Percentiles rank a stretch among this genome's conserved stretches.
phyloP scores from a whole-genome alignment of 768 basidiomycete species.

The Solioccasus polychromus region DNA sequence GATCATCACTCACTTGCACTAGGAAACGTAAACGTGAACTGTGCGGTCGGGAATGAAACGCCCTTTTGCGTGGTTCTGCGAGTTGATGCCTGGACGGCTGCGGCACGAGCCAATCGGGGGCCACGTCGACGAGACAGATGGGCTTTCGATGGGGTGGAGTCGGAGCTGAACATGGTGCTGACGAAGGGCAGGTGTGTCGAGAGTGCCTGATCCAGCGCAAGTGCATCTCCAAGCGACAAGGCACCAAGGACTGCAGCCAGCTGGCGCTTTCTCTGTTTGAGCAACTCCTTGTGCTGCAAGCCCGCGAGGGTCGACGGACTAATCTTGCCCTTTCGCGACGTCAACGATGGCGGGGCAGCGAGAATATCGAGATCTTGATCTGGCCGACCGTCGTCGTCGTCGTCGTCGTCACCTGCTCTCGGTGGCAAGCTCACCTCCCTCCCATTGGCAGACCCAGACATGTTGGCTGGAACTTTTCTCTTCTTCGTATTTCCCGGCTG shows the following conservation, averaged over 20 bases:
- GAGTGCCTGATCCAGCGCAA: conserved; percentile 77
- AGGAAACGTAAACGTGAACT: conserved; percentile 60
- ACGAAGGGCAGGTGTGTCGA: conserved; percentile 40
- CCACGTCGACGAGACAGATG: conserved; percentile 55
- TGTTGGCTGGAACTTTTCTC: conserved; percentile 76
- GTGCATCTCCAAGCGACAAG: conserved; percentile 61
- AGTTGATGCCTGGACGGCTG: conserved; percentile 20
- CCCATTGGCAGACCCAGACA: conserved; percentile 38
- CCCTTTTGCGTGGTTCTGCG: conserved; percentile 19
- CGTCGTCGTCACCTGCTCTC: conserved; percentile 42
- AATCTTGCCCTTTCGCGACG: conserved; percentile 43
- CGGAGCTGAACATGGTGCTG: conserved; percentile 35
- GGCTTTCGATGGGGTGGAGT: conserved; percentile 34
- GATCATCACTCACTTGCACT: conserved; percentile 66
- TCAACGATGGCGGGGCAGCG: conserved; percentile 17
- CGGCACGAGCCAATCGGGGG: conserved; percentile 49
- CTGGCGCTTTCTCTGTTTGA: conserved; percentile 67
- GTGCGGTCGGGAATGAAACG: conserved; percentile 45
- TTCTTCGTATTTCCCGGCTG: conserved; percentile 88
- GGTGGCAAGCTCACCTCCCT: conserved; percentile 42
- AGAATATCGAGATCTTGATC: conserved; percentile 25
- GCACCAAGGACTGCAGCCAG: conserved; percentile 68
- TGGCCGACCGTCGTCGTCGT: conserved; percentile 26
- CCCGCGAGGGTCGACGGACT: conserved; percentile 64
- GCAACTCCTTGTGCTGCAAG: conserved; percentile 71